Evolutionary conservation across 352 stramenopile species (phyloP).

Genomic region (Globisporangium iwayamae): DNA sequence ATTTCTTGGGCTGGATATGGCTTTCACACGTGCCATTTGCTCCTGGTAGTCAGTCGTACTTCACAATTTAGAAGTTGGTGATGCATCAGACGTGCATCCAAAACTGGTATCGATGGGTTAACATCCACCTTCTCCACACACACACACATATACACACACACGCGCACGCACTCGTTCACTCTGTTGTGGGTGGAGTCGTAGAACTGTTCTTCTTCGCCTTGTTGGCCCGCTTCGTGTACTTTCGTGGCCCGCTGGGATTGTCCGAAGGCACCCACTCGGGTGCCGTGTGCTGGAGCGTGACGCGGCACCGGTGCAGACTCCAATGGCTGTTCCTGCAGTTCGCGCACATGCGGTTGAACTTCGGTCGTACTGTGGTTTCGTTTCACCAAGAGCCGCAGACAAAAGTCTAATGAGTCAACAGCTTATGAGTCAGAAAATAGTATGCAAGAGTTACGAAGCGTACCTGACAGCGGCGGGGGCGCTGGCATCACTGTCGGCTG

Average conservation of each 20-base stretch:
- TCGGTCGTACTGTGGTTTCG: conserved; percentile 15
- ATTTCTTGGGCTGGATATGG: no score
- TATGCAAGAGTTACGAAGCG: neutral
- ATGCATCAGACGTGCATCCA: no score
- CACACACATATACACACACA: no score
- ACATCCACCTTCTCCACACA: no score
- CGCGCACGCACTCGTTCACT: no score
- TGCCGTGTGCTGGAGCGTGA: conserved; percentile 59
- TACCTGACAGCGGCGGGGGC: conserved; percentile 23
- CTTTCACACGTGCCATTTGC: no score
- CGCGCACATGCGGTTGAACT: conserved; percentile 66
- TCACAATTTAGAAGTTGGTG: no score
- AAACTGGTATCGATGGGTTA: no score
- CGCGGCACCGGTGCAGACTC: conserved; percentile 61
- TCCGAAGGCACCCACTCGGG: conserved; percentile 57
- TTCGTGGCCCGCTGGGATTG: conserved; percentile 17
- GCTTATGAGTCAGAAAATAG: no score
- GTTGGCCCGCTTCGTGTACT: conserved; percentile 18
- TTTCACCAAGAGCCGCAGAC: no score
- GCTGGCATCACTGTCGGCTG: conserved; percentile 1
- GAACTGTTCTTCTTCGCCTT: neutral
- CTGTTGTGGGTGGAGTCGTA: neutral
- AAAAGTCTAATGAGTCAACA: no score
- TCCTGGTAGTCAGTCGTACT: no score
- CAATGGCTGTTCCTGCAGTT: conserved; percentile 65